Evolutionary conservation across 2,329 filamentous ascomycete species (phyloP).

Genomic region (Hypoxylon sp.): DNA sequence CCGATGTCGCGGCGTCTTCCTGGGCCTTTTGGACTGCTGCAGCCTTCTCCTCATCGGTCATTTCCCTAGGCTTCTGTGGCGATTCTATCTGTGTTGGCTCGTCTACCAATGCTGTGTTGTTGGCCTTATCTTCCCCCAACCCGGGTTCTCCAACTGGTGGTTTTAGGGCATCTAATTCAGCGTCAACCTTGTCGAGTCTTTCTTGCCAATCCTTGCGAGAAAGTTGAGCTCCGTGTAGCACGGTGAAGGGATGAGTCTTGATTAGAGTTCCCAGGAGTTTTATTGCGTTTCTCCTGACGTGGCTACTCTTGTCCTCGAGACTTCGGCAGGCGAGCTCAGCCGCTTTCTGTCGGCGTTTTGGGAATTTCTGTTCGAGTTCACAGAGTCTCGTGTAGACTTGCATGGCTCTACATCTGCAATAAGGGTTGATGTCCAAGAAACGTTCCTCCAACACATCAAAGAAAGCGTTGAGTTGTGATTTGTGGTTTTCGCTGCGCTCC

Average conservation of each 20-base stretch:
- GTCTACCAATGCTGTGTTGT: constrained; percentile 81
- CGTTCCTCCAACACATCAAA: constrained; percentile 97
- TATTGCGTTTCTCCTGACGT: constrained; percentile 94
- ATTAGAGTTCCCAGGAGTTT: constrained; percentile 90
- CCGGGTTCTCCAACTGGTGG: constrained; percentile 82
- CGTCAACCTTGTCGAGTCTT: constrained; percentile 85
- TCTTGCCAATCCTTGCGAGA: constrained; percentile 88
- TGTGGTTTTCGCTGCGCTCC: constrained; percentile 91
- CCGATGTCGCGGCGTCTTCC: constrained; percentile 89
- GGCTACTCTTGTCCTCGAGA: constrained; percentile 97
- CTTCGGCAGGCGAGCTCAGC: constrained; percentile 90
- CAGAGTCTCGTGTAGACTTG: constrained; percentile 95
- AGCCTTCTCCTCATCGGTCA: constrained; percentile 84
- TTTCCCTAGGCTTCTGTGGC: constrained; percentile 72
- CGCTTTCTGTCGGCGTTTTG: constrained; percentile 88
- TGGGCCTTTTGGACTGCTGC: constrained; percentile 83
- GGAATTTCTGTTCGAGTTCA: constrained; percentile 95
- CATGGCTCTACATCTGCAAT: constrained; percentile 90
- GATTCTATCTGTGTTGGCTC: constrained; percentile 88
- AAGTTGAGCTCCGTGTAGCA: constrained; percentile 90
- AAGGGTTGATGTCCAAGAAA: constrained; percentile 96
- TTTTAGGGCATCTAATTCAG: constrained; percentile 84
- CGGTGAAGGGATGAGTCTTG: constrained; percentile 93
- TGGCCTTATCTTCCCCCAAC: constrained; percentile 76
- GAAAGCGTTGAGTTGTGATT: constrained; percentile 95